Evolutionary conservation across 345 rosid species (phyloP).

Genomic region (Microthlaspi erraticum): DNA sequence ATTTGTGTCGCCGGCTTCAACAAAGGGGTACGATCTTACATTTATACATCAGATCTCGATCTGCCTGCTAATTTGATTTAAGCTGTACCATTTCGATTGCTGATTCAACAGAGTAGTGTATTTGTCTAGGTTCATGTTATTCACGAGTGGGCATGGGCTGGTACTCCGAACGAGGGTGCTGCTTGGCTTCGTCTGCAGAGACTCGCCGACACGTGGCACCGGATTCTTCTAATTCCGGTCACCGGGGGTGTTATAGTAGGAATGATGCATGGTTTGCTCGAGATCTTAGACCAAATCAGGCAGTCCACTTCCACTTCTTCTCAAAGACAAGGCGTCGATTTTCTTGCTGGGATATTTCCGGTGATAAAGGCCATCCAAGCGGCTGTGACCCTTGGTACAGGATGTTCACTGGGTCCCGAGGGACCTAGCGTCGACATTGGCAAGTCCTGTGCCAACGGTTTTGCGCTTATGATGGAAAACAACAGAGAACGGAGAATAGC

Average conservation of each 20-base stretch:
- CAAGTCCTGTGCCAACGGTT: constrained; percentile 91
- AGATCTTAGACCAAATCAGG: constrained; percentile 85
- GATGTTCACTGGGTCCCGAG: constrained; percentile 96
- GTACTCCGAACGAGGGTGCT: constrained; percentile 97
- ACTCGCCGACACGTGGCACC: constrained; percentile 91
- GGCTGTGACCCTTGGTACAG: constrained; percentile 93
- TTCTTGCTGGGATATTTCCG: constrained; percentile 85
- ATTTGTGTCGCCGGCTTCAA: constrained; percentile 92
- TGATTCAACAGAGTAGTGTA: constrained; percentile 36
- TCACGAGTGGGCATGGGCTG: constrained; percentile 99
- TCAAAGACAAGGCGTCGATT: constrained; percentile 76
- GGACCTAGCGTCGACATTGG: constrained; percentile 99
- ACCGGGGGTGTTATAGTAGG: constrained; percentile 97
- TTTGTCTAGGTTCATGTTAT: constrained; percentile 75
- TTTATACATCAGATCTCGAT: constrained; percentile 37
- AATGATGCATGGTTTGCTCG: constrained; percentile 96
- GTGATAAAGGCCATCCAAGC: constrained; percentile 92
- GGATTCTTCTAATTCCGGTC: constrained; percentile 88
- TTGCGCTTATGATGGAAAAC: constrained; percentile 93
- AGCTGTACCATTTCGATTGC: constrained; percentile 20
- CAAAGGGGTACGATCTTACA: constrained; percentile 61
- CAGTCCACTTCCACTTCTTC: constrained; percentile 70
- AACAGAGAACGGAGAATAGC: constrained; percentile 95
- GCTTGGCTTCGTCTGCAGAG: constrained; percentile 95
- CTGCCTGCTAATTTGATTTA: background rate